A percentile compares a stretch with the other conserved stretches of the same genome.
Conservation (phyloP, 345 rosid genomes). For the Isatis tinctoria region DNA sequence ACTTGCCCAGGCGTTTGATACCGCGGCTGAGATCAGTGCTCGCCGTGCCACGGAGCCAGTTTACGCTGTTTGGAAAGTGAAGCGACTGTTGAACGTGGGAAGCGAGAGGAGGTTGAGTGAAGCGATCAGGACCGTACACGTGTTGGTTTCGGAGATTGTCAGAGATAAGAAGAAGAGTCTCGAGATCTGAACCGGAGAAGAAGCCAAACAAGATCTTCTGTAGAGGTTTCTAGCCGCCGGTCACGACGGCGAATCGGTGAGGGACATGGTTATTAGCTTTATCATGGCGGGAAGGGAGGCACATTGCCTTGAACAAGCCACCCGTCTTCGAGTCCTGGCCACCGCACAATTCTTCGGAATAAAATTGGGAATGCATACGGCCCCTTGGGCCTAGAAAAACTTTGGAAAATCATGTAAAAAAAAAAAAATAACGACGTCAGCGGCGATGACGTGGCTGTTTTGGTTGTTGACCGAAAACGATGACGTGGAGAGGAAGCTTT, state of each 20-base stretch:
- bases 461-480: slow-evolving; percentile 46
- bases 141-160: slow-evolving; percentile 52
- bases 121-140: slow-evolving; percentile 40
- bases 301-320: too few relatives aligned
- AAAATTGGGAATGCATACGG: too few relatives aligned
- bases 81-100: slow-evolving; percentile 57
- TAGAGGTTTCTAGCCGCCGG: slow-evolving; percentile 60
- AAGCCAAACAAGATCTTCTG: slow-evolving; percentile 47
- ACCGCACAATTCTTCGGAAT: too few relatives aligned
- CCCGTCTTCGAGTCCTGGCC: too few relatives aligned
- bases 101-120: slow-evolving; percentile 52
- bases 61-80: slow-evolving; percentile 56
- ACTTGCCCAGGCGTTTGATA: slow-evolving; percentile 55
- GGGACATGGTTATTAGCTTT: slow-evolving; percentile 71
- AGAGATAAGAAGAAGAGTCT: slow-evolving; percentile 37
- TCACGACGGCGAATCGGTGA: slow-evolving; percentile 39
- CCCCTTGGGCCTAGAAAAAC: too few relatives aligned
- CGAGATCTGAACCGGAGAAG: slow-evolving; percentile 13
- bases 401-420: too few relatives aligned
- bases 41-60: slow-evolving; percentile 55
- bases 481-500: slow-evolving; percentile 26
- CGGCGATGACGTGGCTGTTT: slow-evolving; percentile 69
- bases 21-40: slow-evolving; percentile 58
- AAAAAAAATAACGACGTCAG: slow-evolving; percentile 59
- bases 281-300: slow-evolving; percentile 65